Evolutionary conservation across 2,329 filamentous ascomycete genomes (phyloP).

Genomic region (Ambrosiella cleistominuta): DNA sequence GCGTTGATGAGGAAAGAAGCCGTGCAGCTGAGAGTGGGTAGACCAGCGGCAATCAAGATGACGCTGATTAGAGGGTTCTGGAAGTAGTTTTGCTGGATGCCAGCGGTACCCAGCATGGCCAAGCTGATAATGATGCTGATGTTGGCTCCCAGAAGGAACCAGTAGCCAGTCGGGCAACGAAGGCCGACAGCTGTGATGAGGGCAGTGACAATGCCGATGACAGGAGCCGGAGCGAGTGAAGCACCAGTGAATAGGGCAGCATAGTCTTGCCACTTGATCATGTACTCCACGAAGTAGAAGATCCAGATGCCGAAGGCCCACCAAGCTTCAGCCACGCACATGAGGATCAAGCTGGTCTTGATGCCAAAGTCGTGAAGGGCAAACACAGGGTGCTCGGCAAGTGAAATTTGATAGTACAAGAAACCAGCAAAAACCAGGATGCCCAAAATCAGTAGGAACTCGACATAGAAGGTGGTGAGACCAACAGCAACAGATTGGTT

Average conservation of each 20-base stretch:
- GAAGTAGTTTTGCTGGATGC: conserved; percentile 40
- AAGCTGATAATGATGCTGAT: conserved; percentile 27
- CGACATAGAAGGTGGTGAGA: conserved; percentile 38
- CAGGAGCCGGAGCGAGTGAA: conserved; percentile 27
- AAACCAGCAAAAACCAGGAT: conserved; percentile 36
- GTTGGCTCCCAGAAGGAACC: conserved; percentile 24
- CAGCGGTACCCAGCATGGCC: conserved; percentile 16
- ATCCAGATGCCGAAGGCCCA: conserved; percentile 35
- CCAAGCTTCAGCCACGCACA: conserved; percentile 35
- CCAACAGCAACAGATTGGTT: conserved; percentile 44
- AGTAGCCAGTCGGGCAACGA: conserved; percentile 21
- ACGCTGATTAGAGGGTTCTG: conserved; percentile 40
- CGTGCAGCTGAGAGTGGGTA: conserved; percentile 49
- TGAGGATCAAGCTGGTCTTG: conserved; percentile 35
- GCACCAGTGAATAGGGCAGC: conserved; percentile 28
- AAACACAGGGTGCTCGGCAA: conserved; percentile 34
- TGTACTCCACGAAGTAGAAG: conserved; percentile 32
- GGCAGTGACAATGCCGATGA: conserved; percentile 28
- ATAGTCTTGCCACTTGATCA: conserved; percentile 26
- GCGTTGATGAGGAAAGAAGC: conserved; percentile 43
- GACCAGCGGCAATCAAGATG: conserved; percentile 41
- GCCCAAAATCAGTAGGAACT: conserved; percentile 39
- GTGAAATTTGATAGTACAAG: conserved; percentile 33
- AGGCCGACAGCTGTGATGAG: conserved; percentile 27
- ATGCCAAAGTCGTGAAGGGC: conserved; percentile 20